Conservation (phyloP, 352 stramenopile genomes). For the Chloridella minuta region DNA sequence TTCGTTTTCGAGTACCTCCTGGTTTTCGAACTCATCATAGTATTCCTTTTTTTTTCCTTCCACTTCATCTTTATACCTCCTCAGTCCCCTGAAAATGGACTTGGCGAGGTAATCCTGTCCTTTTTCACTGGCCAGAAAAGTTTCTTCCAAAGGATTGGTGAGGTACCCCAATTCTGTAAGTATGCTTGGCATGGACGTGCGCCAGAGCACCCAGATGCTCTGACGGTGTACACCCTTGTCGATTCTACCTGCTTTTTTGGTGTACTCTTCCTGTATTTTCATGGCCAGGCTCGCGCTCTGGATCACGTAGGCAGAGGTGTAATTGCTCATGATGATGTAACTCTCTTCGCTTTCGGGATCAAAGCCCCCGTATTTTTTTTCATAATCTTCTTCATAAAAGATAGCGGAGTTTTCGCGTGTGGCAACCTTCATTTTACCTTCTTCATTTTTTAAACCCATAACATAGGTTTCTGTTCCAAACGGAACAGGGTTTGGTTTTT, state of each 20-base stretch:
- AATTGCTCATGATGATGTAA: slow-evolving; percentile 4
- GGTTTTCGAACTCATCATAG: background rate
- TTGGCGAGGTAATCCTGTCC: background rate
- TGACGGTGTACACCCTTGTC: background rate
- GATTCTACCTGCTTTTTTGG: background rate
- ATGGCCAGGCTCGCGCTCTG: background rate
- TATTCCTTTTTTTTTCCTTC: background rate
- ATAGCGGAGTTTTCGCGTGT: background rate
- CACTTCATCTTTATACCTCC: background rate
- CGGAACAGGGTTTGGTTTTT: background rate
- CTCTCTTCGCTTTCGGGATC: background rate
- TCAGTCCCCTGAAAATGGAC: background rate
- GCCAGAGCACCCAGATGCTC: background rate
- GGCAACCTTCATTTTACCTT: background rate
- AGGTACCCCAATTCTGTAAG: background rate
- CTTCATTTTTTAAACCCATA: background rate
- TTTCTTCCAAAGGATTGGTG: background rate
- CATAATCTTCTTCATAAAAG: background rate
- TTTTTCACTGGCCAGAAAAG: background rate
- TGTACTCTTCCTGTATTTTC: background rate
- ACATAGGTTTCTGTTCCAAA: background rate
- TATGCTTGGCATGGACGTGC: background rate
- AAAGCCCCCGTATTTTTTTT: background rate
- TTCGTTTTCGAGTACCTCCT: background rate
- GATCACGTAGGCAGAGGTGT: background rate